Conservation (phyloP, 495 filamentous ascomycete species). For the Tuber microsphaerosporum region DNA sequence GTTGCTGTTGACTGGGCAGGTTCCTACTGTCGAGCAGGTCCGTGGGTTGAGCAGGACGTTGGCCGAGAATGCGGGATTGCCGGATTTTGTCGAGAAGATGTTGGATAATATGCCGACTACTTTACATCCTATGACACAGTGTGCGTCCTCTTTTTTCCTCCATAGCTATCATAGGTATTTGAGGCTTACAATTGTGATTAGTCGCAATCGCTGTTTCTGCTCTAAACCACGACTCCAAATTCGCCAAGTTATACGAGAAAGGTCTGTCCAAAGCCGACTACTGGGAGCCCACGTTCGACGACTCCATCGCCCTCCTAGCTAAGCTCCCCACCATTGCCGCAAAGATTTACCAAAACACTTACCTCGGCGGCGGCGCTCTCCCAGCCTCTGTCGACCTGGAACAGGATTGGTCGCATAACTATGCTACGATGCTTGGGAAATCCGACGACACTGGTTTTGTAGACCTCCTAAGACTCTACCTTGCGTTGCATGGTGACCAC, state of each 20-base stretch:
- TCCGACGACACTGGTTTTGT: constrained; percentile 87
- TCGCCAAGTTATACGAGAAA: constrained; percentile 84
- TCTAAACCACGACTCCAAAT: constrained; percentile 82
- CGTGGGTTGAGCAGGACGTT: constrained; percentile 75
- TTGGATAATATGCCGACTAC: constrained; percentile 80
- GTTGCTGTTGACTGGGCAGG: constrained; percentile 88
- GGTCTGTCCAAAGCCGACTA: constrained; percentile 90
- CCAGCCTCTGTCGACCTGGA: constrained; percentile 68
- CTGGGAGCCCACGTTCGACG: constrained; percentile 98
- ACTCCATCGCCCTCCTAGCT: constrained; percentile 84
- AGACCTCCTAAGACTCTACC: constrained; percentile 83
- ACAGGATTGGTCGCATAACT: constrained; percentile 98
- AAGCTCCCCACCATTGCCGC: constrained; percentile 96
- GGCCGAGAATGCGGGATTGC: constrained; percentile 78
- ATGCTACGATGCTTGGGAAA: constrained; percentile 92
- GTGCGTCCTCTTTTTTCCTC: neutral
- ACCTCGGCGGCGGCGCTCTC: constrained; percentile 65
- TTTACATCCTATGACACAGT: constrained; percentile 97
- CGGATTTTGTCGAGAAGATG: constrained; percentile 75
- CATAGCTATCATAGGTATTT: neutral
- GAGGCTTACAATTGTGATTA: neutral
- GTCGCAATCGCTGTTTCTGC: constrained; percentile 86
- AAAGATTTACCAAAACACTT: constrained; percentile 90
- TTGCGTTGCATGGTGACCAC: constrained; percentile 95
- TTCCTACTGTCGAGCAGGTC: constrained; percentile 73